Conservation (phyloP, 1,284 basidiomycete genomes). For the Stygiomarasmius scandens region DNA sequence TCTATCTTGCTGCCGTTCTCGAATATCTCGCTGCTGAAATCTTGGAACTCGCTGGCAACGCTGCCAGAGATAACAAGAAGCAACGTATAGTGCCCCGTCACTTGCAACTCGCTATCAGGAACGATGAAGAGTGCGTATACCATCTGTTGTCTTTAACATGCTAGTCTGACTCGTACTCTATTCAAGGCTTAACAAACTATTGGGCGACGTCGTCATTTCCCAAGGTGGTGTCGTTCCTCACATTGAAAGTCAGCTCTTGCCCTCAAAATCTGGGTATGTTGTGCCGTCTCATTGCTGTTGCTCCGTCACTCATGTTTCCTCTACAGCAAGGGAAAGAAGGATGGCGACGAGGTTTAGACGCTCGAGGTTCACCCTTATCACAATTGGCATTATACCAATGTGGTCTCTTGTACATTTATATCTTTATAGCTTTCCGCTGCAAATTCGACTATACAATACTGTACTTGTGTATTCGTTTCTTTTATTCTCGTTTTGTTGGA, state of each 20-base stretch:
- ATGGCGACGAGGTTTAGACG: background rate
- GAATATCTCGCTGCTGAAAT: constrained; percentile 88
- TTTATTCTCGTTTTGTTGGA: background rate
- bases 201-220: constrained; percentile 86
- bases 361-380: background rate
- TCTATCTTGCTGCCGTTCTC: constrained; percentile 77
- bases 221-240: constrained; percentile 90
- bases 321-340: background rate
- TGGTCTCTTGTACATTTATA: background rate
- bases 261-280: constrained; percentile 43
- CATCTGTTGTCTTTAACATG: constrained; percentile 18
- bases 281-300: background rate
- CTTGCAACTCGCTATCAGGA: constrained; percentile 87
- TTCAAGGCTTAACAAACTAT: constrained; percentile 68
- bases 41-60: constrained; percentile 85
- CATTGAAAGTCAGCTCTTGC: constrained; percentile 54
- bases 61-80: constrained; percentile 81
- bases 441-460: background rate
- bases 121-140: constrained; percentile 74
- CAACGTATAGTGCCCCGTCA: constrained; percentile 92
- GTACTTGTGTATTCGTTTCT: background rate
- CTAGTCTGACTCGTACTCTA: constrained; percentile 12
- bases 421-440: background rate
- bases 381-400: background rate
- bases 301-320: background rate